Conservation (phyloP, 306 rosid genomes). For the Morella rubra region DNA sequence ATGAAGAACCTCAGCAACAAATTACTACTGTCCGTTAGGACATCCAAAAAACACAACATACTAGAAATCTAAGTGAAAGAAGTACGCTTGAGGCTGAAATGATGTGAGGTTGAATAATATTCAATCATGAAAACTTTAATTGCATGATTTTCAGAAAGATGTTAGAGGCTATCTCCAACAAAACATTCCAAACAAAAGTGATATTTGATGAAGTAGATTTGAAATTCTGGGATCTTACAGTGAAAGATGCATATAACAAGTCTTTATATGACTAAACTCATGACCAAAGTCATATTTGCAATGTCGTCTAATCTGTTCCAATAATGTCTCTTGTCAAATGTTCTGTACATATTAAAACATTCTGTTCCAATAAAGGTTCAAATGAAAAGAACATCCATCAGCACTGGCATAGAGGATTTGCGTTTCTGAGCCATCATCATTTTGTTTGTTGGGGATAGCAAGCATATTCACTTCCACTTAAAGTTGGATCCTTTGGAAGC, state of each 20-base stretch:
- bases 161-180: background rate
- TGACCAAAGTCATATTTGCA: background rate
- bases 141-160: background rate
- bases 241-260: background rate
- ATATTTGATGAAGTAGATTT: background rate
- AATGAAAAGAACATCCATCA: background rate
- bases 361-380: background rate
- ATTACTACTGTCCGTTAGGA: background rate
- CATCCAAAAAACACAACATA: background rate
- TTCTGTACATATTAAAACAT: background rate
- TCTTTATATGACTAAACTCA: background rate
- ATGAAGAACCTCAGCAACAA: background rate
- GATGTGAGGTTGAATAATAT: background rate
- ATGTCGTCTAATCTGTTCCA: background rate
- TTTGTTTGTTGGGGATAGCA: background rate
- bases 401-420: background rate
- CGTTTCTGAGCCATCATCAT: background rate
- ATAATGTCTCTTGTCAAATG: background rate
- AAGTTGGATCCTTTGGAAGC: background rate
- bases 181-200: background rate
- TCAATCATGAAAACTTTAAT: background rate
- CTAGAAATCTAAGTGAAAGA: background rate
- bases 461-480: background rate
- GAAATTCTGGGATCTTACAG: background rate
- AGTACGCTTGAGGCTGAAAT: background rate